Evolutionary conservation across 305 asterid species (phyloP).

Genomic region (Nicotiana rustica): DNA sequence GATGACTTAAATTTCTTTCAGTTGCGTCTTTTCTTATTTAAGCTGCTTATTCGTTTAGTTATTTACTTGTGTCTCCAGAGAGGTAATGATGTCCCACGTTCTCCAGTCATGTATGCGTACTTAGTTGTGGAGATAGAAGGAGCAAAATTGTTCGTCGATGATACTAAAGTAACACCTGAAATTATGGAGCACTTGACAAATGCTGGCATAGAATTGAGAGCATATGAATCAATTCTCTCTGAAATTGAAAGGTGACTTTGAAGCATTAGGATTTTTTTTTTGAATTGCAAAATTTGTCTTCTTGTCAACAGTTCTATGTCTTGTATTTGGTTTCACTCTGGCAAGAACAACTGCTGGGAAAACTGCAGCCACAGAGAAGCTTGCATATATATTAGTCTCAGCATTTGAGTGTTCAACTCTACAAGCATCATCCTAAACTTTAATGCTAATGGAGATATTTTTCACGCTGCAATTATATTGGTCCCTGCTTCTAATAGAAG

Average conservation of each 20-base stretch:
- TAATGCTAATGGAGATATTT: constrained; percentile 3
- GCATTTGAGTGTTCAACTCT: constrained; percentile 15
- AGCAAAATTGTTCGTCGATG: constrained; percentile 79
- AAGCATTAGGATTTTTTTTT: constrained; percentile 27
- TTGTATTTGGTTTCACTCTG: constrained; percentile 13
- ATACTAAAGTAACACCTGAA: constrained; percentile 78
- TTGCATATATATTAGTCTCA: not conserved
- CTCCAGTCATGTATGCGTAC: constrained; percentile 97
- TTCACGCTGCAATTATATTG: not conserved
- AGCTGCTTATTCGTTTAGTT: not conserved
- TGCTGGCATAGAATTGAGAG: constrained; percentile 83
- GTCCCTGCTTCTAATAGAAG: constrained; percentile 13
- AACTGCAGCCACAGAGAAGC: not conserved
- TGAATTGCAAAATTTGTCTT: not conserved
- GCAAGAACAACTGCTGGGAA: not conserved
- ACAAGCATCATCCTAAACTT: not conserved
- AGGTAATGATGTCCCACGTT: constrained; percentile 86
- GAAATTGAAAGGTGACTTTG: constrained; percentile 77
- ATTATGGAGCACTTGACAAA: constrained; percentile 79
- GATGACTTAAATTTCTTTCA: constrained; percentile 27
- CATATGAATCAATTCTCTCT: constrained; percentile 85
- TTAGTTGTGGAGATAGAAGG: constrained; percentile 85
- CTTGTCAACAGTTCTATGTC: not conserved
- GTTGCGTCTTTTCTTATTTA: constrained; percentile 28
- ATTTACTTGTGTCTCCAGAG: constrained; percentile 60